Base-by-base conservation (phyloP, 129 eudicot genomes). In the Logfia minima region DNA sequence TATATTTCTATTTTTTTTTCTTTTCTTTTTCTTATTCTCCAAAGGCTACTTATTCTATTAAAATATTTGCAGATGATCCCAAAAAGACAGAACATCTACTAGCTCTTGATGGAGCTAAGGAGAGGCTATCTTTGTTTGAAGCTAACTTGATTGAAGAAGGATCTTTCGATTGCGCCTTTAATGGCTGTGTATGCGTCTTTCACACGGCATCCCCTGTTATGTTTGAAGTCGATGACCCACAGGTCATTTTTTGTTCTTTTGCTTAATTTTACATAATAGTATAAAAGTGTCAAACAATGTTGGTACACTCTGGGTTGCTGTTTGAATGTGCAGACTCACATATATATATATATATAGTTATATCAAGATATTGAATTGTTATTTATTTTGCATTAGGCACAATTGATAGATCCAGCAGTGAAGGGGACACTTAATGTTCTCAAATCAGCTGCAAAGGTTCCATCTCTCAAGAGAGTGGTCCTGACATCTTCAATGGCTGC, bases 341-440 rank as follows among this genome's bases (percentile, higher is more conserved):
- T 32, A 35, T 5, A 35, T 9, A 35, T 35, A 6, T 6, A 6
- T 9, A 35, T 35, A 6, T 6, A 6, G 8, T 35, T 35, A 35
- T 35, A 35, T 35, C 9, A 35, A 35, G 41, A 35, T 35, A 35
- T 35, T 35, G 41, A 35, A 35, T 35, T 35, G 8, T 6, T 35
- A 35, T 35, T 24, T 26, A 26, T 48, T 48, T 14, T n/a, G 14
- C 2, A 26, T 34, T 81, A 82, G 89, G 82, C 75, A 21, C 77
- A 83, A 32, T 24, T 86, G 35, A 9, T 86, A 62, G 83, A 79
- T 9, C 86, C 85, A 18, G 89, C 89, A 43, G 76, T 83, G 59
- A 86, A 82, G 77, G 89, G 86, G 70, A 79, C 86, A 11, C 77
- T 86, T 3, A 86, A 82, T 76, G 89, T 86, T 70, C 84, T 86